Conservation (phyloP, 2,329 filamentous ascomycete species). For the Alternaria conjuncta region DNA sequence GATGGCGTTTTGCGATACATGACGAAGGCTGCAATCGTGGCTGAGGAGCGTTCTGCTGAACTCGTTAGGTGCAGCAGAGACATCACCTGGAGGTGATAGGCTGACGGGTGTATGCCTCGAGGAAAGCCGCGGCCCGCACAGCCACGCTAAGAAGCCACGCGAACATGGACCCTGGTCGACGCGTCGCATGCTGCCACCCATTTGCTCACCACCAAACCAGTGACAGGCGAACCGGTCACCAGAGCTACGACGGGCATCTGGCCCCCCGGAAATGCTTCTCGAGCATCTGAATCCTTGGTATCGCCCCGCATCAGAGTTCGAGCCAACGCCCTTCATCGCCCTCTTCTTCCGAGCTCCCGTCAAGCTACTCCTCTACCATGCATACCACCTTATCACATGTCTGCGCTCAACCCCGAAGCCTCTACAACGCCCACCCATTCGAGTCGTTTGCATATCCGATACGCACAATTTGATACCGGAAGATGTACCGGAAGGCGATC, state of each 20-base stretch:
- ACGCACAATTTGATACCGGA: slow-evolving; percentile 72
- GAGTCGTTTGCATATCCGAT: slow-evolving; percentile 87
- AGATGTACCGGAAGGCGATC: slow-evolving; percentile 75
- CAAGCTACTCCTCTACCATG: slow-evolving; percentile 64
- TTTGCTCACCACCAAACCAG: slow-evolving; percentile 7
- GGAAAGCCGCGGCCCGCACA: slow-evolving; percentile 9
- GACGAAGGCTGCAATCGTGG: slow-evolving; percentile 2
- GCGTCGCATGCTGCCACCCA: slow-evolving; percentile 7
- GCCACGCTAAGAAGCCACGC: slow-evolving; percentile 14
- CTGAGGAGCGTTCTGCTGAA: background rate
- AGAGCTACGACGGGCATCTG: background rate
- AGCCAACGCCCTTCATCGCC: slow-evolving; percentile 62
- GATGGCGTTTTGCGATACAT: background rate
- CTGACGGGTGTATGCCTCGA: slow-evolving; percentile 6
- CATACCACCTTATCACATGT: slow-evolving; percentile 69
- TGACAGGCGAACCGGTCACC: background rate
- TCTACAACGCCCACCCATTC: slow-evolving; percentile 65
- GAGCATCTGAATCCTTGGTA: slow-evolving; percentile 35
- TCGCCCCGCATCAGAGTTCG: slow-evolving; percentile 43
- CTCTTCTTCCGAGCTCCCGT: slow-evolving; percentile 72
- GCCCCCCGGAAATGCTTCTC: slow-evolving; percentile 35
- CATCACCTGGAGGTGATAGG: background rate
- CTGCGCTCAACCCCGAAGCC: slow-evolving; percentile 71
- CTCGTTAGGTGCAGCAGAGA: background rate
- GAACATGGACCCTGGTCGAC: slow-evolving; percentile 3